phyloP scores from a whole-genome alignment of 192 early-diverging fungal genomes.

The Rhizophagus sp. region DNA sequence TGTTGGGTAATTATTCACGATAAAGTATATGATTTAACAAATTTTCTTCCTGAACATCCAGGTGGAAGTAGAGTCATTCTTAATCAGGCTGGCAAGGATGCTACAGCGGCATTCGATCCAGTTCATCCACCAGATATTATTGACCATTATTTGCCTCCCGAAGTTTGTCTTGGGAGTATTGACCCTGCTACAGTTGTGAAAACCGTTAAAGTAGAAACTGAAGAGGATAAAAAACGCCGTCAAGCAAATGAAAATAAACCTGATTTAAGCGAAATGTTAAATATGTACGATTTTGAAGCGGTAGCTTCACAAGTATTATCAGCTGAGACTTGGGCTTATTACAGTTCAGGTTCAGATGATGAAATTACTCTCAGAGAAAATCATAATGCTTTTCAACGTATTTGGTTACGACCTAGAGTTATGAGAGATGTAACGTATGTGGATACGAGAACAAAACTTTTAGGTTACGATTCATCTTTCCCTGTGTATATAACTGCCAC shows the following conservation, averaged over 20 bases:
- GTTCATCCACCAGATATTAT: slow-evolving; percentile 73
- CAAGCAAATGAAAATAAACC: slow-evolving; percentile 50
- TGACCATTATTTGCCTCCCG: slow-evolving; percentile 45
- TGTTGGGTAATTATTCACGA: slow-evolving; percentile 67
- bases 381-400: slow-evolving; percentile 71
- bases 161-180: slow-evolving; percentile 55
- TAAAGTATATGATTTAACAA: slow-evolving; percentile 65
- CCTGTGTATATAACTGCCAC: slow-evolving; percentile 80
- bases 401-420: slow-evolving; percentile 71
- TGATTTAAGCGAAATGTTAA: slow-evolving; percentile 58
- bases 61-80: slow-evolving; percentile 61
- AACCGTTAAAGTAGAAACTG: slow-evolving; percentile 31
- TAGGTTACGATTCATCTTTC: slow-evolving; percentile 56
- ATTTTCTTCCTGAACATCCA: slow-evolving; percentile 60
- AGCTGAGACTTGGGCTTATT: slow-evolving; percentile 80
- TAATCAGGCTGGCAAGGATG: slow-evolving; percentile 69
- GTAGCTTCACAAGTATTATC: slow-evolving; percentile 58
- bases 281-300: slow-evolving; percentile 73
- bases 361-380: slow-evolving; percentile 84
- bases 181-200: slow-evolving; percentile 40
- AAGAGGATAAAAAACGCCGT: slow-evolving; percentile 38
- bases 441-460: slow-evolving; percentile 60
- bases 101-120: slow-evolving; percentile 62
- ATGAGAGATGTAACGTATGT: slow-evolving; percentile 73
- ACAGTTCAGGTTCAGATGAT: slow-evolving; percentile 78